Evolutionary conservation across 2,329 filamentous ascomycete species (phyloP).

Genomic region (Penicillium sp.): DNA sequence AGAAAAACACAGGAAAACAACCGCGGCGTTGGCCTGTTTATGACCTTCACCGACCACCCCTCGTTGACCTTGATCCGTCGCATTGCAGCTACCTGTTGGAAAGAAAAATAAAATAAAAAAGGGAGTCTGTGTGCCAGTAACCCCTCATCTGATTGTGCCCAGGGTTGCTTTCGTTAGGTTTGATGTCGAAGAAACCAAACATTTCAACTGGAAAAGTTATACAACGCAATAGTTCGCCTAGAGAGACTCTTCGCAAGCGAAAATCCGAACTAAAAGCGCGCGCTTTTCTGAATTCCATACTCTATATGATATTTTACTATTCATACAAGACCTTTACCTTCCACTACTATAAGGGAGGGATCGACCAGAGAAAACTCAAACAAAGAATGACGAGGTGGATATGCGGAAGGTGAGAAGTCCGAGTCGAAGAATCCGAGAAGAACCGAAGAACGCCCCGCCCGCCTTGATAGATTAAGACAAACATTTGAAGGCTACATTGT

Average conservation of each 20-base stretch:
- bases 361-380: not conserved
- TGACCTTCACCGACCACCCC: conserved; percentile 6
- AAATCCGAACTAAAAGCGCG: conserved; percentile 4
- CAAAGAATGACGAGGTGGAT: not conserved
- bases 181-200: conserved; percentile 12
- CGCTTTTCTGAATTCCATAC: conserved; percentile 6
- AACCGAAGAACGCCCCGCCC: not conserved
- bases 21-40: conserved; percentile 8
- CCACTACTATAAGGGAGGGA: not conserved
- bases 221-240: not conserved
- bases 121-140: conserved; percentile 8
- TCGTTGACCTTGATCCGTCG: not conserved
- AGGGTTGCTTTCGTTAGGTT: conserved; percentile 18
- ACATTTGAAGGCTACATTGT: not conserved
- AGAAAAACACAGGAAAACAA: not conserved
- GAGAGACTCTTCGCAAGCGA: not conserved
- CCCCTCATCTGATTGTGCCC: conserved; percentile 20
- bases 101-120: not conserved
- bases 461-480: not conserved
- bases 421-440: not conserved
- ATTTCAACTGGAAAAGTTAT: not conserved
- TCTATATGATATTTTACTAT: not conserved
- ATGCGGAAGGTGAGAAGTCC: not conserved
- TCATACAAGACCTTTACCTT: not conserved
- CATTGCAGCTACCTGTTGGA: conserved; percentile 7